Conservation (phyloP, 345 rosid genomes). For the Abelmoschus esculentus region DNA sequence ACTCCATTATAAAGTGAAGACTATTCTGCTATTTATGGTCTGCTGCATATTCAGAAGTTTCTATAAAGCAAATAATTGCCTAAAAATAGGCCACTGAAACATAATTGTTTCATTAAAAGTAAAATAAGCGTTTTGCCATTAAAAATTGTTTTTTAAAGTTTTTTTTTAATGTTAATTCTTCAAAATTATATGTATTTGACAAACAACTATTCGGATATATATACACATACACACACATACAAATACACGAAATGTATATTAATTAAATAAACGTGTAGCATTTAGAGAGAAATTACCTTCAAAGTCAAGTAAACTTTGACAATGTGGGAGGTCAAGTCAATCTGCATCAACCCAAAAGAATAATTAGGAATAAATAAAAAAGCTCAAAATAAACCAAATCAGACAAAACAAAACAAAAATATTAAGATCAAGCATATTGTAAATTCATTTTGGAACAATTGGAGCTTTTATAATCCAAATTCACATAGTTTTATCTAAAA, state of each 20-base stretch:
- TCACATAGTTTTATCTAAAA: background rate
- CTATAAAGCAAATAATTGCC: background rate
- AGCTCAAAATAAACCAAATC: background rate
- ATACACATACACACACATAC: too few species aligned
- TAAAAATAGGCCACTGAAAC: background rate
- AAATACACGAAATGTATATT: background rate
- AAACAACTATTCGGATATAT: background rate
- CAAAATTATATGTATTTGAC: background rate
- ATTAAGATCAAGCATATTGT: conserved; percentile 3
- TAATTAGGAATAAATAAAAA: background rate
- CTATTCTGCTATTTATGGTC: background rate
- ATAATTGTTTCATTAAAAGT: background rate
- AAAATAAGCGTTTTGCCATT: background rate
- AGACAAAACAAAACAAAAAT: background rate
- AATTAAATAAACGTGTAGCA: background rate
- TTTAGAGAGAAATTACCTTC: conserved; percentile 46
- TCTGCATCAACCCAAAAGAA: conserved; percentile 41
- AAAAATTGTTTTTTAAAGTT: background rate
- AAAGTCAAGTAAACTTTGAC: conserved; percentile 74
- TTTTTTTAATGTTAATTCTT: background rate
- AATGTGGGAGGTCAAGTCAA: conserved; percentile 84
- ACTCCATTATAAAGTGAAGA: background rate
- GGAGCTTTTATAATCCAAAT: background rate
- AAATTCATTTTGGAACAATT: background rate
- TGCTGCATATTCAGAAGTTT: background rate